Evolutionary conservation across 768 basidiomycete genomes (phyloP).

Genomic region (Leccinum subgranulosum): DNA sequence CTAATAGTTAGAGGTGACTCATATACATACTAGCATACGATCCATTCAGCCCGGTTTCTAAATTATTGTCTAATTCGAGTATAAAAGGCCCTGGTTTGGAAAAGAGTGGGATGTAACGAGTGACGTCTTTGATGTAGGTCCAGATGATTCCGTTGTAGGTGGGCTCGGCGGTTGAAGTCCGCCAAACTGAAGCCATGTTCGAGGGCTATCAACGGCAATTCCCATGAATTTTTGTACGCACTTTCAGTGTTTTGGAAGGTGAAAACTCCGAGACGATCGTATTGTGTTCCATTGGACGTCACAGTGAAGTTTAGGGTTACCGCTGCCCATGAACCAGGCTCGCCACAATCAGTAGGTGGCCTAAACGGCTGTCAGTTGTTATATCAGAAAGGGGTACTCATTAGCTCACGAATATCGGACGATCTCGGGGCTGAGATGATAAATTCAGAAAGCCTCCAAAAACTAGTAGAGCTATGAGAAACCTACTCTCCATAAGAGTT

Average conservation of each 20-base stretch:
- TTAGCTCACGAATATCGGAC: slow-evolving; percentile 54
- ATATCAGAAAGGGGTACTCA: neutral
- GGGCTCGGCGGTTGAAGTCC: slow-evolving; percentile 79
- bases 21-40: slow-evolving; percentile 60
- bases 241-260: slow-evolving; percentile 79
- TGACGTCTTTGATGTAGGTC: slow-evolving; percentile 76
- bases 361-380: slow-evolving; percentile 32
- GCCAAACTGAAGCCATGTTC: slow-evolving; percentile 52
- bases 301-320: slow-evolving; percentile 76
- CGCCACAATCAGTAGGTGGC: slow-evolving; percentile 71
- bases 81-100: slow-evolving; percentile 65
- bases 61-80: slow-evolving; percentile 68
- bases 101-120: slow-evolving; percentile 70
- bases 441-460: neutral
- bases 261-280: slow-evolving; percentile 68
- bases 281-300: slow-evolving; percentile 75
- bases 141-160: slow-evolving; percentile 69
- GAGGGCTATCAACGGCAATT: neutral
- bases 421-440: slow-evolving; percentile 50
- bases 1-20: neutral
- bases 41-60: slow-evolving; percentile 56
- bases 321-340: slow-evolving; percentile 68
- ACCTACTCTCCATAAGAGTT: slow-evolving; percentile 66
- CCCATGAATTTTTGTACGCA: slow-evolving; percentile 30
- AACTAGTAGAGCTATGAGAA: neutral